These are phyloP conservation scores for Termitomyces sp. DNA, from an alignment of 768 basidiomycete species.

Conservation along the genomic window DNA sequence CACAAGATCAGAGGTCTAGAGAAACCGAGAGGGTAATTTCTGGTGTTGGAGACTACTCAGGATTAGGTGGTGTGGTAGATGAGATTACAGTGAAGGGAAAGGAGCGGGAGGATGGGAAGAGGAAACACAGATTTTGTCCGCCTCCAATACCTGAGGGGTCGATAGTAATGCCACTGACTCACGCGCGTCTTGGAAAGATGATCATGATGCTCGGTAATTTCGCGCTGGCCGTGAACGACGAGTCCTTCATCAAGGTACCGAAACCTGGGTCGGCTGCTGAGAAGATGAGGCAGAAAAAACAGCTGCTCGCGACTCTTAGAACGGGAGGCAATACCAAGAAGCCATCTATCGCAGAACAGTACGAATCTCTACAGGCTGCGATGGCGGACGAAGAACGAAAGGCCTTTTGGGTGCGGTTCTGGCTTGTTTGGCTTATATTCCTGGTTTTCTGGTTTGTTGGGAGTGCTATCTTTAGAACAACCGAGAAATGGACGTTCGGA, in stretches of 20 bases:
- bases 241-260: slow-evolving; percentile 8
- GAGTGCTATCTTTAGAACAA: slow-evolving; percentile 58
- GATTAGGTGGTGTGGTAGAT: neutral
- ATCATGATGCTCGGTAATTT: slow-evolving; percentile 47
- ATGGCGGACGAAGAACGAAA: slow-evolving; percentile 41
- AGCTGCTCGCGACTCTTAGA: neutral
- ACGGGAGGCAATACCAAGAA: neutral
- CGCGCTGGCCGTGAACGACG: slow-evolving; percentile 31
- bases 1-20: neutral
- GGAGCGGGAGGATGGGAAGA: neutral
- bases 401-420: slow-evolving; percentile 52
- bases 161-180: slow-evolving; percentile 34
- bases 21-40: neutral
- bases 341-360: slow-evolving; percentile 19
- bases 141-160: slow-evolving; percentile 8
- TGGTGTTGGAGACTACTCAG: neutral
- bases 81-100: neutral
- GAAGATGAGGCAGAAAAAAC: neutral
- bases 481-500: slow-evolving; percentile 66
- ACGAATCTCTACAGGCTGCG: slow-evolving; percentile 22
- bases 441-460: slow-evolving; percentile 80
- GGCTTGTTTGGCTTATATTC: slow-evolving; percentile 55
- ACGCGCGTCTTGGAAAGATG: slow-evolving; percentile 56
- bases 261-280: slow-evolving; percentile 2
- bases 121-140: neutral